A percentile compares a stretch with the other conserved stretches of the same genome.
These are phyloP conservation scores for Heliocybe sulcata DNA, from an alignment of 1,284 basidiomycete species.

Conservation along the genomic window DNA sequence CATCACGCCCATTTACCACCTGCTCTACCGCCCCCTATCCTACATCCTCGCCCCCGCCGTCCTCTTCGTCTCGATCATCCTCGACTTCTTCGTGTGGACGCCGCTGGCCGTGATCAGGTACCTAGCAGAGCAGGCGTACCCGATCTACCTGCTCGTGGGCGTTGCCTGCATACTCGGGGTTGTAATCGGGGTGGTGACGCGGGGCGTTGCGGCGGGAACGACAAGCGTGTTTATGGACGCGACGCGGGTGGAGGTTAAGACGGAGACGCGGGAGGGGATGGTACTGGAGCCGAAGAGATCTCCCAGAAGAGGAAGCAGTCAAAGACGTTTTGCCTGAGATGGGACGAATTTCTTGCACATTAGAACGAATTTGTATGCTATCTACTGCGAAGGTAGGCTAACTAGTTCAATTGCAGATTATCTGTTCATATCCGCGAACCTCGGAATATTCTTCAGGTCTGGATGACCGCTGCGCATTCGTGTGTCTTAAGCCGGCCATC, in stretches of 20 bases:
- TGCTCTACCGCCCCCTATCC: slow-evolving; percentile 27
- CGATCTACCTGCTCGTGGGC: slow-evolving; percentile 54
- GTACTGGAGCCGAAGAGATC: neutral
- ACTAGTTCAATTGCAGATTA: too few species aligned
- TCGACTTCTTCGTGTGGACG: slow-evolving; percentile 34
- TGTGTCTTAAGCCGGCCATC: too few species aligned
- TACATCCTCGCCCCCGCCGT: slow-evolving; percentile 45
- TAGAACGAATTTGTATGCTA: too few species aligned
- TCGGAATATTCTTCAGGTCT: too few species aligned
- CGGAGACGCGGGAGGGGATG: neutral
- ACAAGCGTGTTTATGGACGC: neutral
- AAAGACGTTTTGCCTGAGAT: neutral
- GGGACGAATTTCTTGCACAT: too few species aligned
- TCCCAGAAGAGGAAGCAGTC: neutral
- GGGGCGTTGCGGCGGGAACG: slow-evolving; percentile 11
- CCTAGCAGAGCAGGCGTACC: slow-evolving; percentile 42
- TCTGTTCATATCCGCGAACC: too few species aligned
- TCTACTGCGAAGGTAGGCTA: too few species aligned
- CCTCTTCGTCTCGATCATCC: slow-evolving; percentile 32
- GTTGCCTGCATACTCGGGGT: slow-evolving; percentile 48
- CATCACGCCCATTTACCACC: slow-evolving; percentile 4
- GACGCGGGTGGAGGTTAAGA: neutral
- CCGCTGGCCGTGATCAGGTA: slow-evolving; percentile 36
- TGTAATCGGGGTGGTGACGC: slow-evolving; percentile 39
- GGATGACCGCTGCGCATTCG: too few species aligned